Conservation (phyloP, 768 basidiomycete genomes). For the Leucocoprinus sp. region DNA sequence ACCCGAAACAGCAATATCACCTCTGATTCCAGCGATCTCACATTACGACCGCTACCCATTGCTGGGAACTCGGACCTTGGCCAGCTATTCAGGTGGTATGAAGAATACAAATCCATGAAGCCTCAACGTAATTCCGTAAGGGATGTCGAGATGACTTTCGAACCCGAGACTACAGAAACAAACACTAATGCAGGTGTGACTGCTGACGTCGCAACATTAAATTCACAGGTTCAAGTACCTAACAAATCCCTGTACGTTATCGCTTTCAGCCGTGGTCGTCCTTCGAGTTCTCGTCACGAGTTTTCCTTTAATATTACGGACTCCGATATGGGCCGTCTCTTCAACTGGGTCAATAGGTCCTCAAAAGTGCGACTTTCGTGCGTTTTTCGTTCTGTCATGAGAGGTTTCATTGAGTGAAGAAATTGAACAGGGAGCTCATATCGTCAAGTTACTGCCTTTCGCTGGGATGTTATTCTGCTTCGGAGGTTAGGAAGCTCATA, state of each 20-base stretch:
- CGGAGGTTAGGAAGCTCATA: constrained; percentile 14
- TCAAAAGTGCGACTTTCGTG: constrained; percentile 18
- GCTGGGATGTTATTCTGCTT: constrained; percentile 34
- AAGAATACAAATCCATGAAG: constrained; percentile 1
- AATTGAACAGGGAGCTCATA: constrained; percentile 21
- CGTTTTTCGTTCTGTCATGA: constrained; percentile 15
- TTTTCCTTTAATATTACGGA: constrained; percentile 20
- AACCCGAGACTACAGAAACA: background rate
- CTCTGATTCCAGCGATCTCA: background rate
- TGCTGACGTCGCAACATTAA: background rate
- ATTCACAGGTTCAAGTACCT: constrained; percentile 13
- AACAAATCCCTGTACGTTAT: constrained; percentile 14
- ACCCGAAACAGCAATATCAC: background rate
- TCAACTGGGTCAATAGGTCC: constrained; percentile 30
- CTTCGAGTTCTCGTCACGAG: constrained; percentile 10
- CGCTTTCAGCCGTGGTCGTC: constrained; percentile 12
- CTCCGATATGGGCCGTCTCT: constrained; percentile 19
- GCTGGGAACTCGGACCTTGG: constrained; percentile 5
- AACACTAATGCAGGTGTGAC: background rate
- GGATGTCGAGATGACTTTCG: background rate
- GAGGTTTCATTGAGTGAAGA: background rate
- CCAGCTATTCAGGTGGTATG: constrained; percentile 6
- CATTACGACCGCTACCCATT: background rate
- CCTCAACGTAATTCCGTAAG: background rate
- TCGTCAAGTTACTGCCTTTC: constrained; percentile 33